Conservation (phyloP, 108 stramenopile species). For the Fistulifera pelliculosa region DNA sequence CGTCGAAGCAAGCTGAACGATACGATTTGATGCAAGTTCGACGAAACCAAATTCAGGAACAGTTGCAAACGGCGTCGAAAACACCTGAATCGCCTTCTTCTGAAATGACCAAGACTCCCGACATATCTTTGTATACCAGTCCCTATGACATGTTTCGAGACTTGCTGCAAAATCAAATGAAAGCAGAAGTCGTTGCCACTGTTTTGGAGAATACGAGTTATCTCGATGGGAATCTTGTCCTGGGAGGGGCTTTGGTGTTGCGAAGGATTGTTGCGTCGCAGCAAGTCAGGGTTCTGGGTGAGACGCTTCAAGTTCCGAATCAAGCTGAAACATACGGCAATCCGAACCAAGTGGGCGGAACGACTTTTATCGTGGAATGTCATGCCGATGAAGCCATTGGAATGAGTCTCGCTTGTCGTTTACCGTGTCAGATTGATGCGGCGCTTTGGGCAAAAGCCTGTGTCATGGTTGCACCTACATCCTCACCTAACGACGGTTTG, state of each 20-base stretch:
- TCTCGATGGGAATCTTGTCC: slow-evolving; percentile 48
- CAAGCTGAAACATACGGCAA: slow-evolving; percentile 64
- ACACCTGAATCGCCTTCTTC: slow-evolving; percentile 12
- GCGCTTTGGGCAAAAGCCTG: slow-evolving; percentile 43
- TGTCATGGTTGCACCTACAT: slow-evolving; percentile 1
- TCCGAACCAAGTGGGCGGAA: slow-evolving; percentile 35
- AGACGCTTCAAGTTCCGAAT: slow-evolving; percentile 35
- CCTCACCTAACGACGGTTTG: no score
- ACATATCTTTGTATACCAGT: slow-evolving; percentile 33
- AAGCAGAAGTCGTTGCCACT: slow-evolving; percentile 63
- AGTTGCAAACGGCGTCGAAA: neutral
- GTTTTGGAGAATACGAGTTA: slow-evolving; percentile 77
- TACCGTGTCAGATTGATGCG: slow-evolving; percentile 45
- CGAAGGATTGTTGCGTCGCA: slow-evolving; percentile 40
- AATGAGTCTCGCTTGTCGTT: slow-evolving; percentile 50
- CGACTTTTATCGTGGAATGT: slow-evolving; percentile 77
- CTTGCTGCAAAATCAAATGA: slow-evolving; percentile 61
- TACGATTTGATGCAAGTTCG: slow-evolving; percentile 1
- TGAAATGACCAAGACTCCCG: slow-evolving; percentile 16
- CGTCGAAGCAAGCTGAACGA: slow-evolving; percentile 5
- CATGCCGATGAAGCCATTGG: slow-evolving; percentile 83
- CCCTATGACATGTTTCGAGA: slow-evolving; percentile 66
- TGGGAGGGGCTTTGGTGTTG: slow-evolving; percentile 72
- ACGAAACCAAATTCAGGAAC: slow-evolving; percentile 3
- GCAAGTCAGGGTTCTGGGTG: slow-evolving; percentile 38